Percentiles rank a stretch among this genome's conserved stretches.
Evolutionary conservation across 345 rosid species (phyloP).

Genomic region (Nasturtium officinale): DNA sequence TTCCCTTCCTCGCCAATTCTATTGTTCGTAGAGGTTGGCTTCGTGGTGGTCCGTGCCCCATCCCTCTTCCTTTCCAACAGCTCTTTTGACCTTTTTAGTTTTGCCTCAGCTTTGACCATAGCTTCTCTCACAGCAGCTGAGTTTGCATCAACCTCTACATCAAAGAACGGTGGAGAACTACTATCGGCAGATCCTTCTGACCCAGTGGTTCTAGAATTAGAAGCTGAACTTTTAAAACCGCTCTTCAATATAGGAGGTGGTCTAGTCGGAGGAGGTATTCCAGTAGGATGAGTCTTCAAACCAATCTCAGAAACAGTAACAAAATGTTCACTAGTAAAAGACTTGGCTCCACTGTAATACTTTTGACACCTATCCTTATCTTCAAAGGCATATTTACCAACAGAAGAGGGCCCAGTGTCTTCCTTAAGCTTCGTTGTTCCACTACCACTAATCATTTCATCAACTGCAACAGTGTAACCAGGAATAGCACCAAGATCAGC

Average conservation of each 20-base stretch:
- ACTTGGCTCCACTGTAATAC: slow-evolving; percentile 45
- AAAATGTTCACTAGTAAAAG: slow-evolving; percentile 55
- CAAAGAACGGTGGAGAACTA: slow-evolving; percentile 73
- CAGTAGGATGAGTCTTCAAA: slow-evolving; percentile 76
- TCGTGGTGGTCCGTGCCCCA: slow-evolving; percentile 40
- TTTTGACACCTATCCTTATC: slow-evolving; percentile 43
- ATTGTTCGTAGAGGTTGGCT: slow-evolving; percentile 43
- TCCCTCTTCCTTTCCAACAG: slow-evolving; percentile 68
- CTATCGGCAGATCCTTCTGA: slow-evolving; percentile 51
- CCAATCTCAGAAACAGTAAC: slow-evolving; percentile 76
- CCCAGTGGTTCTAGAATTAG: slow-evolving; percentile 47
- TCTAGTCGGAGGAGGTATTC: slow-evolving; percentile 84
- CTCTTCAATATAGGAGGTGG: slow-evolving; percentile 63
- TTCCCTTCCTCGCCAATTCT: slow-evolving; percentile 49
- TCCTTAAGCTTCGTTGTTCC: slow-evolving; percentile 29
- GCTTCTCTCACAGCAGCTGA: slow-evolving; percentile 87
- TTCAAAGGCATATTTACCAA: slow-evolving; percentile 37
- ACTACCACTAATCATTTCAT: slow-evolving; percentile 40
- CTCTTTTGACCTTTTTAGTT: slow-evolving; percentile 71
- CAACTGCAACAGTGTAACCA: slow-evolving; percentile 60
- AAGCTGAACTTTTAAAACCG: slow-evolving; percentile 41
- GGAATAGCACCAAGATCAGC: slow-evolving; percentile 53
- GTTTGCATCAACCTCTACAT: slow-evolving; percentile 88
- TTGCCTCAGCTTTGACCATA: slow-evolving; percentile 78
- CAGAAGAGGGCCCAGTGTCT: slow-evolving; percentile 32